Evolutionary conservation across 306 rosid species (phyloP), one percentile per base, ranked within the genome.

Genomic region (Prinsepia uniflora): DNA sequence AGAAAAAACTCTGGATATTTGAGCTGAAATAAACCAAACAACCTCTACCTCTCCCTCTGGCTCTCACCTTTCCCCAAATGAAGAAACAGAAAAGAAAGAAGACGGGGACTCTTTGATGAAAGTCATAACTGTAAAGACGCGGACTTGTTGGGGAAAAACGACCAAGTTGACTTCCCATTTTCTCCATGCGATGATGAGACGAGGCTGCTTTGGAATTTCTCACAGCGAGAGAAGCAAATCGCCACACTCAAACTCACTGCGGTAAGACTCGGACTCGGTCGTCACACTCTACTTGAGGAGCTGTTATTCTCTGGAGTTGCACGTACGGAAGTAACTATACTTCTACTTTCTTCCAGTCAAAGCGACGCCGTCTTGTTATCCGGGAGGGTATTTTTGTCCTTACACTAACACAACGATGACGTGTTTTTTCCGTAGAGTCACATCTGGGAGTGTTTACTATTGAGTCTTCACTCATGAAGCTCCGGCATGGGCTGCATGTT

Each of bases 141-240:
- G 42, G 65, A 70, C 44, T 22, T 3, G 6, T 22, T 3, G 9
- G 64, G 53, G 44, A 65, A 70, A 20, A 55, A 53, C 73, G 41
- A 14, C 3, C 3, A 30, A 18, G 65, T 36, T 36, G 74, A 55
- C 74, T 24, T 56, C 17, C 43, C 74, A 70, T 70, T 56, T 56
- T 70, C 17, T 22, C 61, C 48, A 19, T n/a, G n/a, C 68, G 39
- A 43, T 10, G 49, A 6, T 57, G 62, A 20, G 0, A 52, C 20
- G 72, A 7, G 41, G 5, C 14, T 55, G 54, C 74, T 56, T 7
- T 0, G 4, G 65, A 70, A 70, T 20, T 55, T 13, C 30, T 43
- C 54, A 69, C 20, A 8, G 0, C 19, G 19, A 14, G 14, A 52
- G 42, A 69, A 56, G 30, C 53, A 43, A 42, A 15, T 20, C n/a